These are phyloP conservation scores for Protomyces inouyei DNA, from an alignment of 1,139 yeast genomes.

Conservation along the genomic window DNA sequence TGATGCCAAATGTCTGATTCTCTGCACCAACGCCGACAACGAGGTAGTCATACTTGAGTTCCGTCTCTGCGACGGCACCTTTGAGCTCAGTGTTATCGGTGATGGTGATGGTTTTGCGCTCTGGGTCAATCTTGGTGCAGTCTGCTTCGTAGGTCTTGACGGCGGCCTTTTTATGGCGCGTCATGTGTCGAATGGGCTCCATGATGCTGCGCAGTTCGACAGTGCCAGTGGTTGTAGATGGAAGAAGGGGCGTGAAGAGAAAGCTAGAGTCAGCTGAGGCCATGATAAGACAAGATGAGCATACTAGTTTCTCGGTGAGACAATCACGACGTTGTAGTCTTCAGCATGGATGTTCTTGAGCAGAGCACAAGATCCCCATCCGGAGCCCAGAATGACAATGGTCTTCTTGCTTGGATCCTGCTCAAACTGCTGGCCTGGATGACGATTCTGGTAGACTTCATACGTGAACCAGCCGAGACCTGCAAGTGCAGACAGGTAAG, in stretches of 20 bases:
- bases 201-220: conserved; percentile 81
- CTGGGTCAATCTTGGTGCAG: conserved; percentile 76
- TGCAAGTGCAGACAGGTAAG: conserved; percentile 38
- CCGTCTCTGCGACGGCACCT: conserved; percentile 53
- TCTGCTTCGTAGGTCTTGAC: conserved; percentile 87
- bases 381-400: conserved; percentile 82
- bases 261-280: conserved; percentile 57
- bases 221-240: conserved; percentile 91
- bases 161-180: conserved; percentile 68
- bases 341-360: conserved; percentile 82
- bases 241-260: conserved; percentile 62
- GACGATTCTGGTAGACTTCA: conserved; percentile 40
- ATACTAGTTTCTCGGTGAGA: conserved; percentile 92
- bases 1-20: conserved; percentile 61
- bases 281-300: conserved; percentile 54
- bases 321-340: conserved; percentile 78
- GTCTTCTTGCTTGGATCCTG: conserved; percentile 68
- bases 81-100: conserved; percentile 53
- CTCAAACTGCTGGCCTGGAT: conserved; percentile 42
- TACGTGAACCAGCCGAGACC: conserved; percentile 39
- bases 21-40: conserved; percentile 63
- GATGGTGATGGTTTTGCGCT: conserved; percentile 56
- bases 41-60: conserved; percentile 58
- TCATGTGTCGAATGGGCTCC: conserved; percentile 55
- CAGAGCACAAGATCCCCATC: conserved; percentile 76